These are phyloP conservation scores for Scedosporium apiospermum DNA, from an alignment of 2,329 filamentous ascomycete species.

Conservation along the genomic window DNA sequence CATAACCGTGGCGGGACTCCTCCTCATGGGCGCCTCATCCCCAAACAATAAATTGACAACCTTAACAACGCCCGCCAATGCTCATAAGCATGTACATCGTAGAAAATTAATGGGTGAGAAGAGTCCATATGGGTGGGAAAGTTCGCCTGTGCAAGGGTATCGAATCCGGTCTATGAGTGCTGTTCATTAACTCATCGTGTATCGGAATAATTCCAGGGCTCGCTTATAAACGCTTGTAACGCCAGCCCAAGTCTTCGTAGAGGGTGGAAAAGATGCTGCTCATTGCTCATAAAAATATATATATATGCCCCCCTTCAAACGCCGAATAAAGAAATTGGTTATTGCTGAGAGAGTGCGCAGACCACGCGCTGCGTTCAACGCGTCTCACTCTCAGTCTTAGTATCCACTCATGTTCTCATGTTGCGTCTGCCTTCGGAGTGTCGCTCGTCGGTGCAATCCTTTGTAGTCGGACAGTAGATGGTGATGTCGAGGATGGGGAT, in stretches of 20 bases:
- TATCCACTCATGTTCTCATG: background rate
- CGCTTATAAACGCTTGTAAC: background rate
- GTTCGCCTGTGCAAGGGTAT: conserved; percentile 10
- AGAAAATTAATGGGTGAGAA: conserved; percentile 3
- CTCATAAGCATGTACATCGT: background rate
- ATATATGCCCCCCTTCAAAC: background rate
- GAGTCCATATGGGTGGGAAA: conserved; percentile 2
- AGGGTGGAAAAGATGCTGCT: background rate
- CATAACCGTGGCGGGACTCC: background rate
- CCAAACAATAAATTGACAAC: background rate
- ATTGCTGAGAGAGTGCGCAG: background rate
- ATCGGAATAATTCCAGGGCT: conserved; percentile 6
- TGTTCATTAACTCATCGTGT: background rate
- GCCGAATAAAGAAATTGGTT: background rate
- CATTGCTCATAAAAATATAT: background rate
- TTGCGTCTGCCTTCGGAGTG: background rate
- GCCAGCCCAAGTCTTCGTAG: background rate
- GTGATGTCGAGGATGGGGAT: conserved; percentile 6
- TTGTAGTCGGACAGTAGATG: background rate
- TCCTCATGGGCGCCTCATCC: background rate
- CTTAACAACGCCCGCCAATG: background rate
- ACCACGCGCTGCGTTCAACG: background rate
- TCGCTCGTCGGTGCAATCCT: background rate
- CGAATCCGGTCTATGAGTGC: background rate
- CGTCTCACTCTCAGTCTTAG: no score